Evolutionary conservation across 2,329 filamentous ascomycete species (phyloP), one percentile per base, ranked within the genome.

Genomic region (Thermoascus crustaceus): DNA sequence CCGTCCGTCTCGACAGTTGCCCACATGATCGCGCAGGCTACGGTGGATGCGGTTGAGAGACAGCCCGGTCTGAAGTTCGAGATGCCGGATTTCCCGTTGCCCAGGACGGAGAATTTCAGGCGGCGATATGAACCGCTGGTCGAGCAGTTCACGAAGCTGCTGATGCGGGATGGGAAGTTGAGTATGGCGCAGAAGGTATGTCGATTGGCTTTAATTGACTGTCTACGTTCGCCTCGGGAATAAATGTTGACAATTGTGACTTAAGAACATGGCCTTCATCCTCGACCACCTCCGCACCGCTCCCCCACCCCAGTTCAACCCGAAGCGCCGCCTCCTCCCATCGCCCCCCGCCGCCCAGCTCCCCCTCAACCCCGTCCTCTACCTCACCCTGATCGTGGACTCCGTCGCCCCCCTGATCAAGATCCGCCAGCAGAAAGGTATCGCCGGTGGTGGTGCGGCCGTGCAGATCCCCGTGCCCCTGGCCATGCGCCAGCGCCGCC

Each of bases 111-210:
- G 38, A 72, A 85, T 62, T 66, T 89, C 50, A 83, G 87, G 61
- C 71, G 85, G 56, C 78, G 91, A 52, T 94, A 96, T 57, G 83
- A 95, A 55, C 78, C 85, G 2, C 72, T 95, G 5, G 70, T 96
- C 31, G 71, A 82, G 46, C 91, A 95, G 67, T 72, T 96, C 50
- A 94, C 87, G 11, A 88, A 87, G 57, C 71, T 94, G 48, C 64
- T 98, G 44, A 98, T 96, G 89, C 71, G 72, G 50, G 76, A 96
- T 62, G 91, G 91, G 49, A 93, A 95, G 69, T 76, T 94, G 58
- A 82, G 82, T 54, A 74, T 76, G 59, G 91, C 91, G n/a, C 86
- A 98, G 62, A 78, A 80, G 68, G 87, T 94, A 72, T 30, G 51
- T 32, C 10, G 35, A 9, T 16, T 24, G 22, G 22, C 22, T 24